These are phyloP conservation scores for Royoungia palumana DNA, from an alignment of 768 basidiomycete genomes.

Conservation along the genomic window DNA sequence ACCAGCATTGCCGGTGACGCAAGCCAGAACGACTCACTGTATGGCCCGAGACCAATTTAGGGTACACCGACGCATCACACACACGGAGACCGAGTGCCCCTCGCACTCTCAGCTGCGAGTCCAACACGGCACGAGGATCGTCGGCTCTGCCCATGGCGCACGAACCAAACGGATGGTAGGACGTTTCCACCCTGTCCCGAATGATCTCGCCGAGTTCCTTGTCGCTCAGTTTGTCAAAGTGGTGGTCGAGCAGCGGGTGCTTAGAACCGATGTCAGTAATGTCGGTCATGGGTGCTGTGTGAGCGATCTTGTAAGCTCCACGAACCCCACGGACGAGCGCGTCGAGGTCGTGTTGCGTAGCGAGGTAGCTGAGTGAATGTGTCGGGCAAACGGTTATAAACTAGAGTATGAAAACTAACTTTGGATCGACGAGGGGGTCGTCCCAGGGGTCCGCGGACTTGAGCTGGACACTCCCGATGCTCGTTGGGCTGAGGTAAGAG, in stretches of 20 bases:
- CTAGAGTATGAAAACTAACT: slow-evolving; percentile 24
- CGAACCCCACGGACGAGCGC: slow-evolving; percentile 41
- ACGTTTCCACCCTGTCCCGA: slow-evolving; percentile 34
- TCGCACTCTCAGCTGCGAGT: slow-evolving; percentile 41
- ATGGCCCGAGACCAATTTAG: slow-evolving; percentile 43
- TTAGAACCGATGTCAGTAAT: slow-evolving; percentile 32
- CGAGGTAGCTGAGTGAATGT: slow-evolving; percentile 38
- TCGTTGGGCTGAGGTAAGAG: slow-evolving; percentile 37
- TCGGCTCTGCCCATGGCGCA: slow-evolving; percentile 38
- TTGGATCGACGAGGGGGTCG: slow-evolving; percentile 42
- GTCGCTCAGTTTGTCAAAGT: slow-evolving; percentile 32
- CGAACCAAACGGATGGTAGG: slow-evolving; percentile 45
- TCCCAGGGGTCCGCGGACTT: slow-evolving; percentile 41
- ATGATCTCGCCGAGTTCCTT: slow-evolving; percentile 35
- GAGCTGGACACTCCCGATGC: slow-evolving; percentile 39
- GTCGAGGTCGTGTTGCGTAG: slow-evolving; percentile 38
- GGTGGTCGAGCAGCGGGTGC: slow-evolving; percentile 37
- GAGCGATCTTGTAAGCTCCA: slow-evolving; percentile 35
- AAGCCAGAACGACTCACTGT: slow-evolving; percentile 32
- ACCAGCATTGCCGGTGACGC: background rate
- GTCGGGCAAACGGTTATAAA: background rate
- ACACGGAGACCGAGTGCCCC: slow-evolving; percentile 42
- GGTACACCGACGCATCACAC: slow-evolving; percentile 46
- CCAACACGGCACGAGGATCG: slow-evolving; percentile 40
- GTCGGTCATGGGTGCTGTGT: slow-evolving; percentile 37